phyloP scores from a whole-genome alignment of 2,329 filamentous ascomycete species.

The Purpureocillium lavendulum region DNA sequence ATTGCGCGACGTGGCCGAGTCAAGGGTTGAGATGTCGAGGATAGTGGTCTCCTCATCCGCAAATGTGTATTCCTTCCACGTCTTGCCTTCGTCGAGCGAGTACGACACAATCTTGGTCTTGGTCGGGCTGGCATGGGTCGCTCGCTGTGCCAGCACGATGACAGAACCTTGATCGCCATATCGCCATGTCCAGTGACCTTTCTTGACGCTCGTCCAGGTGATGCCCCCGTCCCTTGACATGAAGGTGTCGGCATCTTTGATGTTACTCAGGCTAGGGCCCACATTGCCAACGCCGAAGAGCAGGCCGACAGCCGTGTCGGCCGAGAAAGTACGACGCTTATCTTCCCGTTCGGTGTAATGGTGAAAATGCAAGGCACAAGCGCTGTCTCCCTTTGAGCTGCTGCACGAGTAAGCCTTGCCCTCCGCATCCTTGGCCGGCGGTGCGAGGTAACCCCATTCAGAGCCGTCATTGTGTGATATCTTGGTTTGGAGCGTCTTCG shows the following conservation, averaged over 20 bases:
- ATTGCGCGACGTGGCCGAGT: slow-evolving; percentile 81
- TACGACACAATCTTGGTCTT: slow-evolving; percentile 65
- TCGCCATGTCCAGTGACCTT: slow-evolving; percentile 86
- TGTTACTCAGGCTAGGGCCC: slow-evolving; percentile 55
- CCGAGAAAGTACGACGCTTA: slow-evolving; percentile 78
- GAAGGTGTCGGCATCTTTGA: slow-evolving; percentile 77
- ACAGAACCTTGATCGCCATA: slow-evolving; percentile 94
- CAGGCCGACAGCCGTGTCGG: slow-evolving; percentile 76
- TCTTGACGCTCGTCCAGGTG: slow-evolving; percentile 76
- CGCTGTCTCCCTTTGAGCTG: slow-evolving; percentile 45
- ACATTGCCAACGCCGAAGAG: slow-evolving; percentile 93
- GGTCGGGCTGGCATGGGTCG: slow-evolving; percentile 56
- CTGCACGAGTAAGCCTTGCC: slow-evolving; percentile 65
- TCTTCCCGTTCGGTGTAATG: slow-evolving; percentile 88
- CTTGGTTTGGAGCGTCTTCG: slow-evolving; percentile 78
- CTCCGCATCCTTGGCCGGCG: slow-evolving; percentile 63
- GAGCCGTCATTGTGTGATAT: slow-evolving; percentile 97
- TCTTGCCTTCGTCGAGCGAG: slow-evolving; percentile 71
- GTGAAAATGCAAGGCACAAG: slow-evolving; percentile 86
- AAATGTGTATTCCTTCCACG: slow-evolving; percentile 72
- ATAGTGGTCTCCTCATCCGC: slow-evolving; percentile 62
- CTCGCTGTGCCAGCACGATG: slow-evolving; percentile 74
- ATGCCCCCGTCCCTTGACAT: slow-evolving; percentile 88
- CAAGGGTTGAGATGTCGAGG: slow-evolving; percentile 76
- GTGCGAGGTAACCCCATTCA: slow-evolving; percentile 69